Evolutionary conservation across 805 yeast genomes (phyloP).

Genomic region (Starmerella geochares): DNA sequence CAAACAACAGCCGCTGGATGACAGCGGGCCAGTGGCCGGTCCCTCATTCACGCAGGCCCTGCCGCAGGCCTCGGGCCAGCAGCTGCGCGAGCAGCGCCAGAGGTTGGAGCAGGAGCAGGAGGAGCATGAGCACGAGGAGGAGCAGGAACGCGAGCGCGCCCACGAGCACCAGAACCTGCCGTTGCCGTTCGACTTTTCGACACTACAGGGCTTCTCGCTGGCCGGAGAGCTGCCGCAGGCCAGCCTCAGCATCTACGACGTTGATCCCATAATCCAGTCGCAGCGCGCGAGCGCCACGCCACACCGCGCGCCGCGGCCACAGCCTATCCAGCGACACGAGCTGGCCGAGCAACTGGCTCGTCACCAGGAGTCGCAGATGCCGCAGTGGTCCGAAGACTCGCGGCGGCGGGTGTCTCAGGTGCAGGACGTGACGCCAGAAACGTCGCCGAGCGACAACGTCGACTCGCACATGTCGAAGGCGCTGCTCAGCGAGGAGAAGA

Average conservation of each 20-base stretch:
- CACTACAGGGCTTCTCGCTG: slow-evolving; percentile 30
- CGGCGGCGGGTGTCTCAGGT: slow-evolving; percentile 2
- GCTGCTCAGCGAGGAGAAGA: slow-evolving; percentile 50
- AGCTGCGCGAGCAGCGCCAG: slow-evolving; percentile 5
- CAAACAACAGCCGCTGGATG: slow-evolving; percentile 23
- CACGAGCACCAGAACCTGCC: not conserved
- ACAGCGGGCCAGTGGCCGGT: slow-evolving; percentile 17
- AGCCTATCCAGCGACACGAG: slow-evolving; percentile 20
- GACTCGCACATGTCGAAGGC: not conserved
- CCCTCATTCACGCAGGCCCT: slow-evolving; percentile 12
- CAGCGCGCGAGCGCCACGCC: not conserved
- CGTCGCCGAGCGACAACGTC: not conserved
- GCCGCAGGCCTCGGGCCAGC: not conserved
- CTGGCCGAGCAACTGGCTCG: slow-evolving; percentile 19
- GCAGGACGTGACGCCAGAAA: not conserved
- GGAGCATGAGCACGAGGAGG: slow-evolving; percentile 12
- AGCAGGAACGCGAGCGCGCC: not conserved
- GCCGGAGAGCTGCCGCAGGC: slow-evolving; percentile 30
- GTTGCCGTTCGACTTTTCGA: slow-evolving; percentile 25
- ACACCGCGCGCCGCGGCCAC: slow-evolving; percentile 11
- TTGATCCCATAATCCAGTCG: slow-evolving; percentile 22
- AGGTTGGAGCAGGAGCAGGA: too few relatives aligned
- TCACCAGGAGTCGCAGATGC: not conserved
- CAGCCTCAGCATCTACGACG: slow-evolving; percentile 20
- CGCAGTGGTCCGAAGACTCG: slow-evolving; percentile 1